Conservation (phyloP, 108 stramenopile species). For the Nannochloropsis salina region DNA sequence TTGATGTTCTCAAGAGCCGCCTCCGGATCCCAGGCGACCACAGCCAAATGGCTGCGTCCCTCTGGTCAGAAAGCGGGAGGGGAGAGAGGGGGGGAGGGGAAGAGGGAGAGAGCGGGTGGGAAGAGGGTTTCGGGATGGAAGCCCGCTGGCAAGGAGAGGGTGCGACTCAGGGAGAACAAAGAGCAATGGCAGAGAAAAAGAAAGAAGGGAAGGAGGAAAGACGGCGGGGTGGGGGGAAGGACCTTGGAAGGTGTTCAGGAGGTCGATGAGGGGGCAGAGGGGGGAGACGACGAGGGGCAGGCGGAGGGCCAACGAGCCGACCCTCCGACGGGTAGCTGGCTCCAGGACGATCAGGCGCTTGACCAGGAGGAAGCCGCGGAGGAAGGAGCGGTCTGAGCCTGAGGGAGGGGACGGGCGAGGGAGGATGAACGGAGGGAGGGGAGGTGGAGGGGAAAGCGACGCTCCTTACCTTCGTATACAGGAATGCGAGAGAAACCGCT, state of each 20-base stretch:
- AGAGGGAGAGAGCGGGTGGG: background rate
- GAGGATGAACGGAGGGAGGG: background rate
- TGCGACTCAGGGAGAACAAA: no score
- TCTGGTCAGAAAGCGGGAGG: background rate
- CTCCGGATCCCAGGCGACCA: background rate
- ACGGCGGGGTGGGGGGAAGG: background rate
- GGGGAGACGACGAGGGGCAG: conserved; percentile 42
- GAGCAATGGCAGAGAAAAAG: background rate
- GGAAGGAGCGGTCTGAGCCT: background rate
- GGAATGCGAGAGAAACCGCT: conserved; percentile 44
- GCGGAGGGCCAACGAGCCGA: conserved; percentile 33
- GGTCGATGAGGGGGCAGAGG: conserved; percentile 31
- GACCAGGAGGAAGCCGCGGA: conserved; percentile 24
- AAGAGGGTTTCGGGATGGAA: no score
- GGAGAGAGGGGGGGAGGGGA: background rate
- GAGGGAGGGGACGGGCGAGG: background rate
- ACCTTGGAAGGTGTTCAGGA: conserved; percentile 44
- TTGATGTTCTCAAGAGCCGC: background rate
- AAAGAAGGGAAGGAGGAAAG: background rate
- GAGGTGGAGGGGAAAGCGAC: background rate
- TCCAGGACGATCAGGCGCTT: conserved; percentile 45
- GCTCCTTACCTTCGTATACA: conserved; percentile 39
- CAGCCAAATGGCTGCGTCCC: background rate
- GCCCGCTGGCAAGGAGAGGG: no score
- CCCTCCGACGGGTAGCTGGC: conserved; percentile 30